phyloP scores from a whole-genome alignment of 371 early-diverging fungal species.

The Mortierella sp. region DNA sequence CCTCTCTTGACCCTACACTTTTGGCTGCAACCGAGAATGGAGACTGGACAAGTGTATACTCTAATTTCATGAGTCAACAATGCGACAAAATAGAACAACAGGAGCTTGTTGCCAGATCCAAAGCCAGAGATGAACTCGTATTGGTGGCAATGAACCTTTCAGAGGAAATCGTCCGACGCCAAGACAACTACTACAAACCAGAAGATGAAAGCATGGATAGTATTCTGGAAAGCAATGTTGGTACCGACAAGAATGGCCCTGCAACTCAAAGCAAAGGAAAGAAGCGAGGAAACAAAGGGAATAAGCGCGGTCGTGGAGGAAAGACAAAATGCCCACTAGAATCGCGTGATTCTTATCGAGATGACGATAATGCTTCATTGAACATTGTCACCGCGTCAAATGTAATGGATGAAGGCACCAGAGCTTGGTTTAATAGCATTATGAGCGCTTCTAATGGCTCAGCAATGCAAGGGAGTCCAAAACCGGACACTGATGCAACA shows the following conservation, averaged over 20 bases:
- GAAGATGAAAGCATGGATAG: not conserved
- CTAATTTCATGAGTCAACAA: not conserved
- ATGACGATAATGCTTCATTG: not conserved
- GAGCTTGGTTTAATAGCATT: slow-evolving; percentile 30
- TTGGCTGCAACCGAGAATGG: not conserved
- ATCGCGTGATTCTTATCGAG: not conserved
- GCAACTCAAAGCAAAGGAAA: not conserved
- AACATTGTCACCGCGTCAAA: not conserved
- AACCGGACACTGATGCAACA: not conserved
- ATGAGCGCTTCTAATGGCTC: slow-evolving; percentile 3
- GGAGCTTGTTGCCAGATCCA: slow-evolving; percentile 17
- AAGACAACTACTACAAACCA: slow-evolving; percentile 16
- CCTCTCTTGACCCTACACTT: not conserved
- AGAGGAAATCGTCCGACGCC: slow-evolving; percentile 33
- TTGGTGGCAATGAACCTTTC: slow-evolving; percentile 48
- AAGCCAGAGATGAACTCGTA: slow-evolving; percentile 43
- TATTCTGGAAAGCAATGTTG: not conserved
- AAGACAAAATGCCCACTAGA: not conserved
- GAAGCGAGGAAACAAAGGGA: not conserved
- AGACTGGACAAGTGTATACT: slow-evolving; percentile 12
- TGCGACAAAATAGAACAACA: not conserved
- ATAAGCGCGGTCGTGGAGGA: not conserved
- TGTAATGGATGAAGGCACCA: slow-evolving; percentile 24
- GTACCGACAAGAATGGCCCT: not conserved
- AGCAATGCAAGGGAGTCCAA: not conserved